A percentile compares a stretch with the other conserved stretches of the same genome.
Evolutionary conservation across 73 alveolate genomes (phyloP).

Genomic region (Symbiodinium natans): DNA sequence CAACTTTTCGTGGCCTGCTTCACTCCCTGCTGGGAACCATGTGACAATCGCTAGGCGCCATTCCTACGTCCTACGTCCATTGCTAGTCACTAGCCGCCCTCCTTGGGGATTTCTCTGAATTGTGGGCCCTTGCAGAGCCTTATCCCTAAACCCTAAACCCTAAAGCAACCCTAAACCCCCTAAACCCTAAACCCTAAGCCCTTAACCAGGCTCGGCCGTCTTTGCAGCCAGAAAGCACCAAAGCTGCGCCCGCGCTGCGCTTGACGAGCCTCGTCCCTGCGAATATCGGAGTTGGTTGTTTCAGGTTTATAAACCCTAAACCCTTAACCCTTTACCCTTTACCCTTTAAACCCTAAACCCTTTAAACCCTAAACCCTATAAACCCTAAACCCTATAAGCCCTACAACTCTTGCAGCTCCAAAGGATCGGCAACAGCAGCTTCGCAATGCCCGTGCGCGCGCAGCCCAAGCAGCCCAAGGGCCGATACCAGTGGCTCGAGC

Average conservation of each 20-base stretch:
- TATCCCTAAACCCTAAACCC: too few species aligned
- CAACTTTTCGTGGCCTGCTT: not conserved
- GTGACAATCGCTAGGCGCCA: not conserved
- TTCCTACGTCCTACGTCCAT: not conserved
- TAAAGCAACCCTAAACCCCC: too few species aligned
- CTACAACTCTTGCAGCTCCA: not conserved
- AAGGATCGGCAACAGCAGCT: not conserved
- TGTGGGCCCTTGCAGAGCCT: too few species aligned
- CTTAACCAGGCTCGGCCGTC: not conserved
- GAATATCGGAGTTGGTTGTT: not conserved
- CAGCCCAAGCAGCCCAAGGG: not conserved
- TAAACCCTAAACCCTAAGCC: too few species aligned
- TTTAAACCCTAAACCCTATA: too few species aligned
- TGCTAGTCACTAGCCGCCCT: too few species aligned
- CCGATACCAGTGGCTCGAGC: not conserved
- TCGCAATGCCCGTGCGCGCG: not conserved
- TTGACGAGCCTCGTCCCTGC: not conserved
- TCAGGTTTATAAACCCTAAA: too few species aligned
- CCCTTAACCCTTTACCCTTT: too few species aligned
- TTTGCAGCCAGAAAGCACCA: not conserved
- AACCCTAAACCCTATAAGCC: not conserved
- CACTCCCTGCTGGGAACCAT: not conserved
- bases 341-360: too few species aligned
- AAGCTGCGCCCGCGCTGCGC: not conserved
- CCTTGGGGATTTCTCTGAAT: not conserved